phyloP scores from a whole-genome alignment of 352 stramenopile genomes.

The Phytophthora sansomeana region DNA sequence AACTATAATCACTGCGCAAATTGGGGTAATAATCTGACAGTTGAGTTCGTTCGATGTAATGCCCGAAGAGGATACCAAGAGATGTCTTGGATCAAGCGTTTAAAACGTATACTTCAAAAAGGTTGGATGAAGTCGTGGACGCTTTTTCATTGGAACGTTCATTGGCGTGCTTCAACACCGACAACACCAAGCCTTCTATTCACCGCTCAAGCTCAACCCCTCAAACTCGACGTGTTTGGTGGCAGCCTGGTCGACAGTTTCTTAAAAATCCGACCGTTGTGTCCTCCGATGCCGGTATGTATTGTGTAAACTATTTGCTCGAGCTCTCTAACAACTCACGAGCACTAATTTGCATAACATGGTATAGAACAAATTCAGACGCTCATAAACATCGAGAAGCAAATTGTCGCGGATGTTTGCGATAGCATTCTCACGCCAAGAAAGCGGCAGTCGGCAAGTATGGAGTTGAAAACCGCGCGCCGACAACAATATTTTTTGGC shows the following conservation, averaged over 20 bases:
- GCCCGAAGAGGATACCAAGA: slow-evolving; percentile 32
- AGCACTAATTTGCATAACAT: neutral
- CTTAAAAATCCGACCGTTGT: slow-evolving; percentile 37
- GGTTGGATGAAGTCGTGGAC: slow-evolving; percentile 21
- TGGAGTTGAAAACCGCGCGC: slow-evolving; percentile 6
- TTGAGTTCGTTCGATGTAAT: neutral
- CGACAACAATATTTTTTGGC: slow-evolving; percentile 34
- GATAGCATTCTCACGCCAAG: slow-evolving; percentile 8
- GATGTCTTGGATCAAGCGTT: slow-evolving; percentile 34
- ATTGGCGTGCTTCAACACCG: slow-evolving; percentile 8
- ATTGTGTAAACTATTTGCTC: neutral
- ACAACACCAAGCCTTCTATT: neutral
- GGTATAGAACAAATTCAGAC: slow-evolving; percentile 39
- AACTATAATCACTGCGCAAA: neutral
- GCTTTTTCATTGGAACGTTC: slow-evolving; percentile 14
- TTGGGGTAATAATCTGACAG: neutral
- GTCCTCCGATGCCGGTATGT: slow-evolving; percentile 29
- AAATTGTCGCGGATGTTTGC: slow-evolving; percentile 39
- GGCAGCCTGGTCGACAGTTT: slow-evolving; percentile 44
- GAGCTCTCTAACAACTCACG: slow-evolving; percentile 1
- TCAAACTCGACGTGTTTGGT: slow-evolving; percentile 13
- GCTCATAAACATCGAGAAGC: slow-evolving; percentile 52
- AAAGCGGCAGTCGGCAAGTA: neutral
- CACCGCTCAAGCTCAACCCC: neutral
- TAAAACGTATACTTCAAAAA: slow-evolving; percentile 39